Percentiles rank a stretch among this genome's conserved stretches.
These are phyloP conservation scores for Dillenia turbinata DNA, from an alignment of 164 flowering plant genomes.

Conservation along the genomic window DNA sequence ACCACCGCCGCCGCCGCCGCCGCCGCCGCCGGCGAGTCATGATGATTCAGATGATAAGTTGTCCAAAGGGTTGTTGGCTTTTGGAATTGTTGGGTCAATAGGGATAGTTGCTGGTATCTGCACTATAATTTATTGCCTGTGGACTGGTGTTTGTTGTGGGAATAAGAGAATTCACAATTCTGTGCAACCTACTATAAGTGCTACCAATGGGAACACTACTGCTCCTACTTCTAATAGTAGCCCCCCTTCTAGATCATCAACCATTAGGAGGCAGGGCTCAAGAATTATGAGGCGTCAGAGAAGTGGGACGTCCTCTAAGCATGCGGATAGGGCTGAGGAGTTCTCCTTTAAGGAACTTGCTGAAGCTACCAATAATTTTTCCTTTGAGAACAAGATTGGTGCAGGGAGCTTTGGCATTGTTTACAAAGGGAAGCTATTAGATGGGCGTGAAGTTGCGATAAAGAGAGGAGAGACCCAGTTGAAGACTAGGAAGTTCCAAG, in stretches of 20 bases:
- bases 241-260: constrained; percentile 57
- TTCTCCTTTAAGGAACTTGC: constrained; percentile 65
- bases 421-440: constrained; percentile 53
- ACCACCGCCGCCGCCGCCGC: neutral
- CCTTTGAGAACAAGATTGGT: constrained; percentile 76
- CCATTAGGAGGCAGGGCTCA: constrained; percentile 71
- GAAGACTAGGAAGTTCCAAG: constrained; percentile 53
- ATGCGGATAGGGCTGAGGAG: constrained; percentile 74
- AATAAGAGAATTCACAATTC: constrained; percentile 83
- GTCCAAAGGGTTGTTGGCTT: constrained; percentile 42
- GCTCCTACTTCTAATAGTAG: constrained; percentile 20
- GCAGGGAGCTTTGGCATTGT: constrained; percentile 93
- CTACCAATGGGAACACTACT: constrained; percentile 32
- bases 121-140: constrained; percentile 57
- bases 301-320: constrained; percentile 91
- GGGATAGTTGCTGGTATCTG: constrained; percentile 62
- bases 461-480: constrained; percentile 71
- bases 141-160: constrained; percentile 71
- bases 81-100: constrained; percentile 74
- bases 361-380: constrained; percentile 64
- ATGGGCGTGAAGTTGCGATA: constrained; percentile 90
- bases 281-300: constrained; percentile 75
- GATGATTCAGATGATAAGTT: neutral
- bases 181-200: constrained; percentile 80
- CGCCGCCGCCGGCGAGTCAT: constrained; percentile 3